These are phyloP conservation scores for Pulveroboletus sp. DNA, from an alignment of 768 basidiomycete species.

Conservation along the genomic window DNA sequence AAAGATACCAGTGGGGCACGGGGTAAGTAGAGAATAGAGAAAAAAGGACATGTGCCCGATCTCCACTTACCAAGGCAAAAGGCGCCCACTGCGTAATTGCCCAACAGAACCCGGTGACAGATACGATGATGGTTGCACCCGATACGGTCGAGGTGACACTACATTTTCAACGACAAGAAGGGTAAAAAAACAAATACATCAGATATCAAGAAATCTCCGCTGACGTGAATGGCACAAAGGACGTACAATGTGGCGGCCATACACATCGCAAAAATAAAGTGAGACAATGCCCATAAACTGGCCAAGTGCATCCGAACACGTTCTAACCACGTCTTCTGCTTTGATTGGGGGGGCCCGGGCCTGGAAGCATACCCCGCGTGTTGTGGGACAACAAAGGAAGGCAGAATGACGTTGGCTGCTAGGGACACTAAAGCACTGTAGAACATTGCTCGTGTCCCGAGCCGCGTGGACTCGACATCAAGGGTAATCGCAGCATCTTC, in stretches of 20 bases:
- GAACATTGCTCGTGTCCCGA: slow-evolving; percentile 82
- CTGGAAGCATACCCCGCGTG: slow-evolving; percentile 9
- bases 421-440: slow-evolving; percentile 70
- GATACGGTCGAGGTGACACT: slow-evolving; percentile 69
- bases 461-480: slow-evolving; percentile 69
- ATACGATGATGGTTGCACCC: slow-evolving; percentile 72
- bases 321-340: slow-evolving; percentile 31
- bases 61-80: slow-evolving; percentile 67
- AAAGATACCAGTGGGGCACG: slow-evolving; percentile 14
- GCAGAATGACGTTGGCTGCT: slow-evolving; percentile 61
- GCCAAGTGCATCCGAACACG: slow-evolving; percentile 56
- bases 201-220: slow-evolving; percentile 10
- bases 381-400: slow-evolving; percentile 47
- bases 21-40: slow-evolving; percentile 9
- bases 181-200: slow-evolving; percentile 4
- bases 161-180: slow-evolving; percentile 3
- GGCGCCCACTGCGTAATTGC: slow-evolving; percentile 92
- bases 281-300: slow-evolving; percentile 74
- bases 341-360: slow-evolving; percentile 18
- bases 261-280: slow-evolving; percentile 65
- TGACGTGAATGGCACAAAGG: slow-evolving; percentile 9
- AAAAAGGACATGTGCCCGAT: background rate
- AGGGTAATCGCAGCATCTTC: slow-evolving; percentile 33
- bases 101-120: slow-evolving; percentile 86
- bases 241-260: slow-evolving; percentile 85